Conservation (phyloP, 345 rosid species). For the Passiflora organensis region DNA sequence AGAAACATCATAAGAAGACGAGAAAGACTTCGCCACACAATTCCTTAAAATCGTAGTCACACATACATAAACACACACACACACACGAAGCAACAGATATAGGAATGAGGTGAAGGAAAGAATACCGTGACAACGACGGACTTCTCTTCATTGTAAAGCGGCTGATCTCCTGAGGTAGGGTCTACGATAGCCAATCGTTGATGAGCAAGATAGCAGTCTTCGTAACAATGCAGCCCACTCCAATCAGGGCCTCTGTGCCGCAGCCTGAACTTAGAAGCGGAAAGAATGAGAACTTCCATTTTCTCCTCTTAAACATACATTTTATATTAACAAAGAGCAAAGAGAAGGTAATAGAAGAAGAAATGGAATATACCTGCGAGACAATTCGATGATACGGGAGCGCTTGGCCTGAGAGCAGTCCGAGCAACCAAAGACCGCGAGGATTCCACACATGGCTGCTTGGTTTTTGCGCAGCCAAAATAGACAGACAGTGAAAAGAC, state of each 20-base stretch:
- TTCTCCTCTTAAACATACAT: background rate
- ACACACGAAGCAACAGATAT: too few relatives aligned
- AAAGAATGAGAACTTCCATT: background rate
- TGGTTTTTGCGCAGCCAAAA: background rate
- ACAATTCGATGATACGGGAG: slow-evolving; percentile 72
- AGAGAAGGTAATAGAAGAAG: background rate
- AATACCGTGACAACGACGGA: slow-evolving; percentile 64
- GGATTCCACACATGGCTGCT: slow-evolving; percentile 68
- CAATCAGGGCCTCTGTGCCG: slow-evolving; percentile 84
- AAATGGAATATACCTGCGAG: slow-evolving; percentile 45
- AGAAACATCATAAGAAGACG: background rate
- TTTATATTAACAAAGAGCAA: background rate
- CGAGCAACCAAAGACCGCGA: slow-evolving; percentile 64
- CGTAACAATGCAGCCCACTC: slow-evolving; percentile 71
- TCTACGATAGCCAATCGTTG: slow-evolving; percentile 77
- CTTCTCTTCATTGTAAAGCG: slow-evolving; percentile 73
- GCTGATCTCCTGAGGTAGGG: slow-evolving; percentile 86
- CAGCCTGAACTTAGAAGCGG: slow-evolving; percentile 34
- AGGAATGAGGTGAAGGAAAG: too few relatives aligned
- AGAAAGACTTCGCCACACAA: too few relatives aligned
- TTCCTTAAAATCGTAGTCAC: too few relatives aligned
- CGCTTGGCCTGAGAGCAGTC: slow-evolving; percentile 76
- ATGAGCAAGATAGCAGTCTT: slow-evolving; percentile 67
- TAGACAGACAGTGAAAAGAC: background rate
- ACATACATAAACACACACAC: too few relatives aligned